phyloP scores from a whole-genome alignment of 148 eudicot genomes.

The Silene latifolia region DNA sequence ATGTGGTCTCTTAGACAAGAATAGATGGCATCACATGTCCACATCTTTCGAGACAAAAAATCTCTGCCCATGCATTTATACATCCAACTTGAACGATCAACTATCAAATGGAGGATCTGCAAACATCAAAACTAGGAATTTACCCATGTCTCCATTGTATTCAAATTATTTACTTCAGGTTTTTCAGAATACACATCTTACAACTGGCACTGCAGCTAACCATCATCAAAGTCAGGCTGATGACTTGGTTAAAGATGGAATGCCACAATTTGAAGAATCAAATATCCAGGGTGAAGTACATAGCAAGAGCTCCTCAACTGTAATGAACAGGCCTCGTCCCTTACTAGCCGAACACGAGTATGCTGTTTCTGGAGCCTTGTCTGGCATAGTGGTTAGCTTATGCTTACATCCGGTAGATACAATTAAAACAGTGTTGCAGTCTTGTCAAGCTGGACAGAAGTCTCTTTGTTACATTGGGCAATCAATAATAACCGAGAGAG shows the following conservation, averaged over 20 bases:
- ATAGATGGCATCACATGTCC: slow-evolving; percentile 36
- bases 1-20: slow-evolving; percentile 28
- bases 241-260: slow-evolving; percentile 22
- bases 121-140: slow-evolving; percentile 9
- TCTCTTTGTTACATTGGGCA: slow-evolving; percentile 55
- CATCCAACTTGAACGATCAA: slow-evolving; percentile 16
- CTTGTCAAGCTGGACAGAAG: slow-evolving; percentile 58
- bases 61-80: slow-evolving; percentile 23
- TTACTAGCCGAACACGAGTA: slow-evolving; percentile 74
- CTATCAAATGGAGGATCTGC: slow-evolving; percentile 20
- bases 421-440: slow-evolving; percentile 79
- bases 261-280: slow-evolving; percentile 16
- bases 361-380: slow-evolving; percentile 93
- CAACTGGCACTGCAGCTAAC: slow-evolving; percentile 19
- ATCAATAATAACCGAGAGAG: slow-evolving; percentile 88
- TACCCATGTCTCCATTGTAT: slow-evolving; percentile 24
- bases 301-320: slow-evolving; percentile 29
- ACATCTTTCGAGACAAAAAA: slow-evolving; percentile 19
- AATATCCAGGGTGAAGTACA: slow-evolving; percentile 21
- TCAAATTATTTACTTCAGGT: slow-evolving; percentile 31
- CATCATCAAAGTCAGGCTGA: slow-evolving; percentile 19
- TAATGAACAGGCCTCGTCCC: slow-evolving; percentile 26
- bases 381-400: slow-evolving; percentile 83
- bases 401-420: slow-evolving; percentile 96
- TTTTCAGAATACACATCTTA: slow-evolving; percentile 27